phyloP scores from a whole-genome alignment of 805 yeast genomes.

The Lachancea thermotolerans region DNA sequence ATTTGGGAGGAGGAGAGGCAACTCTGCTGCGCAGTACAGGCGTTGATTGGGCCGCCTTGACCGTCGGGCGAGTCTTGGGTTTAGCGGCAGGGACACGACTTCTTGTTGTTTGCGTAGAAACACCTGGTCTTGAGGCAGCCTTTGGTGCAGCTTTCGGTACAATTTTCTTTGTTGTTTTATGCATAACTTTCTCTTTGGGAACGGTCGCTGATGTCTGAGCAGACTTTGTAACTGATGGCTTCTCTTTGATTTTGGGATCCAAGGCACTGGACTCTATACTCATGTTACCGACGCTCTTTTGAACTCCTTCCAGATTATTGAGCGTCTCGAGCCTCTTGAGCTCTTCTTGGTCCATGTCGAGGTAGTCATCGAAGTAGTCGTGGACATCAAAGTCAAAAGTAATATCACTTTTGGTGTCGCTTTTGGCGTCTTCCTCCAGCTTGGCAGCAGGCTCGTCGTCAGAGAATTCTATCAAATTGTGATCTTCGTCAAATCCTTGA shows the following conservation, averaged over 20 bases:
- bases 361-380: slow-evolving; percentile 17
- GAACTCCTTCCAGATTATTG: slow-evolving; percentile 13
- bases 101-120: too few species aligned
- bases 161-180: background rate
- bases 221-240: slow-evolving; percentile 5
- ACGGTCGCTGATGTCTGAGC: slow-evolving; percentile 19
- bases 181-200: background rate
- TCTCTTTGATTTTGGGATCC: background rate
- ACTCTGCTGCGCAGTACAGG: slow-evolving; percentile 1
- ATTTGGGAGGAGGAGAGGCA: background rate
- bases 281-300: slow-evolving; percentile 8
- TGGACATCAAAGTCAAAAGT: slow-evolving; percentile 17
- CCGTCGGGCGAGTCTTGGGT: background rate
- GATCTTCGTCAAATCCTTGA: slow-evolving; percentile 14
- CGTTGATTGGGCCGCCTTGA: background rate
- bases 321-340: slow-evolving; percentile 13
- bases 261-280: slow-evolving; percentile 1
- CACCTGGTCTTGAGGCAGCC: background rate
- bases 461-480: slow-evolving; percentile 14
- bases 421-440: slow-evolving; percentile 9
- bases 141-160: background rate
- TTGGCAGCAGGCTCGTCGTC: slow-evolving; percentile 5
- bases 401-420: background rate
- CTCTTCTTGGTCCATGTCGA: slow-evolving; percentile 16
- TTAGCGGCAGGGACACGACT: background rate